Percentiles rank a stretch among this genome's conserved stretches.
Evolutionary conservation across 1,284 basidiomycete species (phyloP).

Genomic region (Microbotryum violaceum): DNA sequence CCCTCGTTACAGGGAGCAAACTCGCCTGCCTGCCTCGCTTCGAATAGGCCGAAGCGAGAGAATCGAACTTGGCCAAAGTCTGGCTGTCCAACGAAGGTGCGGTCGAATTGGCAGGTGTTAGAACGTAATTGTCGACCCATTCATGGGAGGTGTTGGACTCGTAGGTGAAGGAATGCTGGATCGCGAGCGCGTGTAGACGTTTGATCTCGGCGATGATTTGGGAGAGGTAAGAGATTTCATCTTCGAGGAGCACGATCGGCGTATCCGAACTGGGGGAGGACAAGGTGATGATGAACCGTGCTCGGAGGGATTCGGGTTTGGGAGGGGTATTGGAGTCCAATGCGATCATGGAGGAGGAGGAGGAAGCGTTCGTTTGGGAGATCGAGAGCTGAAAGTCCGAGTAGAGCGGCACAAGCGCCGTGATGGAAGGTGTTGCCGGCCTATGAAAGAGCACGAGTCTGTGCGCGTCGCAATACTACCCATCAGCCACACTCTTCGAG

Average conservation of each 20-base stretch:
- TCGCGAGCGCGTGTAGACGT: not conserved
- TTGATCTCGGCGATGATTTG: constrained; percentile 3
- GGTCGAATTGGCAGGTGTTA: not conserved
- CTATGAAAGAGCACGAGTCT: constrained; percentile 9
- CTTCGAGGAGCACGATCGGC: not conserved
- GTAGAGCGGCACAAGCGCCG: not conserved
- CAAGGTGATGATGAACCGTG: constrained; percentile 6
- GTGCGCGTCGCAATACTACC: not conserved
- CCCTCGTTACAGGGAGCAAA: no score
- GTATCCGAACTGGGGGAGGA: not conserved
- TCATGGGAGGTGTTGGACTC: not conserved
- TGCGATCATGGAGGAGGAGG: no score
- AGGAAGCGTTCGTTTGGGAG: not conserved
- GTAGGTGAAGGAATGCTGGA: no score
- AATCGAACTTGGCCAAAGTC: constrained; percentile 1
- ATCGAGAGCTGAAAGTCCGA: constrained; percentile 5
- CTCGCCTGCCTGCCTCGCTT: not conserved
- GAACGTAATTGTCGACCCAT: not conserved
- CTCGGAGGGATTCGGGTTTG: not conserved
- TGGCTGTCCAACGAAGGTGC: not conserved
- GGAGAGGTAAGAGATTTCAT: constrained; percentile 4
- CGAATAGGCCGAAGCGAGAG: not conserved
- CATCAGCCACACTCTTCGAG: no score
- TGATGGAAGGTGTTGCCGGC: constrained; percentile 2
- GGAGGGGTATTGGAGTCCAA: not conserved